phyloP scores from a whole-genome alignment of 176 grass and related monocot genomes.

The Bothriochloa decipiens region DNA sequence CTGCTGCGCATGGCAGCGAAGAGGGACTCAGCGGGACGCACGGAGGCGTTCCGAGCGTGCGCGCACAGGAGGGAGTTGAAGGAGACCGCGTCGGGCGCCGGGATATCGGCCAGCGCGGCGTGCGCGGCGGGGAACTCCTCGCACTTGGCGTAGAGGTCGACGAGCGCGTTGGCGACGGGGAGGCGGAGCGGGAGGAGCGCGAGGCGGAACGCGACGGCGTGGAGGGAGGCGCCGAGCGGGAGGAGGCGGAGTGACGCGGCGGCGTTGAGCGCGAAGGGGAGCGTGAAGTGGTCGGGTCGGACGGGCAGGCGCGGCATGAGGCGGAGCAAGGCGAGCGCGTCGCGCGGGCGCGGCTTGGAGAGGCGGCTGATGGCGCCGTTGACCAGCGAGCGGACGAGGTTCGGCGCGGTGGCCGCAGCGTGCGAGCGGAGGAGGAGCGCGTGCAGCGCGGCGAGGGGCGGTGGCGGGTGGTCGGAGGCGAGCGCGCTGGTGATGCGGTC shows the following conservation, averaged over 20 bases:
- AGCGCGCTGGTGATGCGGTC: slow-evolving; percentile 39
- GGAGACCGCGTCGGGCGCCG: slow-evolving; percentile 51
- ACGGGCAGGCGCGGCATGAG: slow-evolving; percentile 62
- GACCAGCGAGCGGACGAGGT: slow-evolving; percentile 32
- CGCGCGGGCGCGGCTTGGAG: slow-evolving; percentile 49
- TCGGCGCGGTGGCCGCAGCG: slow-evolving; percentile 10
- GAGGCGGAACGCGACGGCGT: slow-evolving; percentile 57
- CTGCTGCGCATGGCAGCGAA: slow-evolving; percentile 60
- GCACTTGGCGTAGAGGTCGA: slow-evolving; percentile 78
- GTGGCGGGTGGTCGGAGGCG: slow-evolving; percentile 39
- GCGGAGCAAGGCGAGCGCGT: slow-evolving; percentile 52
- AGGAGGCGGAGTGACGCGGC: slow-evolving; percentile 48
- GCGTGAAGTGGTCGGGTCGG: slow-evolving; percentile 57
- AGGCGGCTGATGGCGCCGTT: slow-evolving; percentile 54
- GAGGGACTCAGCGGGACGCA: slow-evolving; percentile 37
- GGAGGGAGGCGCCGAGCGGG: slow-evolving; percentile 55
- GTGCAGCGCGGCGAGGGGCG: slow-evolving; percentile 43
- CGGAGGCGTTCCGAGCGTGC: slow-evolving; percentile 57
- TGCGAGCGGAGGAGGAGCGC: slow-evolving; percentile 55
- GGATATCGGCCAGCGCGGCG: slow-evolving; percentile 49
- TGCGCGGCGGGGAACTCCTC: slow-evolving; percentile 47
- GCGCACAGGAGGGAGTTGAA: slow-evolving; percentile 69
- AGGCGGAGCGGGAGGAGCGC: slow-evolving; percentile 59
- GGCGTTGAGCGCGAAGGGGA: slow-evolving; percentile 78
- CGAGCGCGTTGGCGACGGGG: slow-evolving; percentile 69